A percentile compares a stretch with the other conserved stretches of the same genome.
These are phyloP conservation scores for Raffaelea albimanens DNA, from an alignment of 2,329 filamentous ascomycete species.

Conservation along the genomic window DNA sequence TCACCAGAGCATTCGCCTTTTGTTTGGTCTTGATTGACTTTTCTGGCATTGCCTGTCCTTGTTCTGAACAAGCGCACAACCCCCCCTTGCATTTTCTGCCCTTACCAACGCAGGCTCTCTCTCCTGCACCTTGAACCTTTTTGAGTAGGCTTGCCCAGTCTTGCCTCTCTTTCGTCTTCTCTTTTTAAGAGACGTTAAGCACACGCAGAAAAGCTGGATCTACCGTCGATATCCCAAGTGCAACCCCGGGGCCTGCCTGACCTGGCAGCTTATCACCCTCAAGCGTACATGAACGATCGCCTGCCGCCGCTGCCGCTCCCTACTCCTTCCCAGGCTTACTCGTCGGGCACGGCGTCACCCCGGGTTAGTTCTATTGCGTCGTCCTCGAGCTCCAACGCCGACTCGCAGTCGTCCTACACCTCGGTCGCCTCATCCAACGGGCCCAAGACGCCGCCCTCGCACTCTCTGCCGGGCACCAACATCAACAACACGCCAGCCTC, in stretches of 20 bases:
- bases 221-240: constrained; percentile 76
- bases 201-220: constrained; percentile 75
- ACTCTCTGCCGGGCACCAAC: constrained; percentile 46
- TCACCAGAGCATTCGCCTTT: too few species aligned
- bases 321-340: constrained; percentile 54
- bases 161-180: not conserved
- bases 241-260: constrained; percentile 70
- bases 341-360: constrained; percentile 64
- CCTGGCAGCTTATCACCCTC: constrained; percentile 59
- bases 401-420: constrained; percentile 45
- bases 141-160: too few species aligned
- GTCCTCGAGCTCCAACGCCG: constrained; percentile 38
- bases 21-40: too few species aligned
- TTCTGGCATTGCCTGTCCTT: too few species aligned
- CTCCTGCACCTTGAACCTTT: not conserved
- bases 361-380: constrained; percentile 67
- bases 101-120: not conserved
- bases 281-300: constrained; percentile 65
- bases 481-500: not conserved
- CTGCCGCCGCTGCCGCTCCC: constrained; percentile 62
- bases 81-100: not conserved
- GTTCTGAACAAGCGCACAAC: too few species aligned
- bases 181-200: not conserved
- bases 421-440: constrained; percentile 49
- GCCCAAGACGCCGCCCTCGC: constrained; percentile 65